A percentile compares a stretch with the other conserved stretches of the same genome.
phyloP scores from a whole-genome alignment of 106 monocot genomes.

The Phalaenopsis equestris region DNA sequence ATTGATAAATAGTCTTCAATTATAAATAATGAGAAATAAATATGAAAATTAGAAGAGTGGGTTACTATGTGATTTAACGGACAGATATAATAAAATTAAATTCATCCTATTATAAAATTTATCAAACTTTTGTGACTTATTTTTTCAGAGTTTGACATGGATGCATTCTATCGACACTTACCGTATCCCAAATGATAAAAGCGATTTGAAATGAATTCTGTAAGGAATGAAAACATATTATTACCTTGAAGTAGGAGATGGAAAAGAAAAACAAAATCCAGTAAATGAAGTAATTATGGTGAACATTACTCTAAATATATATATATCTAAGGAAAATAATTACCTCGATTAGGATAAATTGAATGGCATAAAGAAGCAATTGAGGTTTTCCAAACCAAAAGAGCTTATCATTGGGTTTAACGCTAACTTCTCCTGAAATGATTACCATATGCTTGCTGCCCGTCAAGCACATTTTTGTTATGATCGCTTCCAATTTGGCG shows the following conservation, averaged over 20 bases:
- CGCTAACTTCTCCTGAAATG: conserved; percentile 24
- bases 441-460: conserved; percentile 20
- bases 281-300: no score
- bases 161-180: not conserved
- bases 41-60: no score
- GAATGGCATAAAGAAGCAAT: conserved; percentile 35
- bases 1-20: no score
- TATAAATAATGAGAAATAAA: no score
- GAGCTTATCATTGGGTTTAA: conserved; percentile 24
- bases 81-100: no score
- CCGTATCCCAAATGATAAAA: conserved; percentile 44
- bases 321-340: no score
- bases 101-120: no score
- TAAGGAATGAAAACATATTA: not conserved
- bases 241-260: not conserved
- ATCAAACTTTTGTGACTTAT: no score
- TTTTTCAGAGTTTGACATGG: no score
- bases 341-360: conserved; percentile 54
- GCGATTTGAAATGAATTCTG: conserved; percentile 60
- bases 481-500: conserved; percentile 7
- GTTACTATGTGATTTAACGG: no score
- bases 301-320: no score
- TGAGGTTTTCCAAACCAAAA: conserved; percentile 47
- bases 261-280: no score
- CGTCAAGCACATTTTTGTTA: conserved; percentile 34